Evolutionary conservation across 208 protist genomes (phyloP), one percentile per base, ranked within the genome.

Genomic region (Trypanosoma lewisi): DNA sequence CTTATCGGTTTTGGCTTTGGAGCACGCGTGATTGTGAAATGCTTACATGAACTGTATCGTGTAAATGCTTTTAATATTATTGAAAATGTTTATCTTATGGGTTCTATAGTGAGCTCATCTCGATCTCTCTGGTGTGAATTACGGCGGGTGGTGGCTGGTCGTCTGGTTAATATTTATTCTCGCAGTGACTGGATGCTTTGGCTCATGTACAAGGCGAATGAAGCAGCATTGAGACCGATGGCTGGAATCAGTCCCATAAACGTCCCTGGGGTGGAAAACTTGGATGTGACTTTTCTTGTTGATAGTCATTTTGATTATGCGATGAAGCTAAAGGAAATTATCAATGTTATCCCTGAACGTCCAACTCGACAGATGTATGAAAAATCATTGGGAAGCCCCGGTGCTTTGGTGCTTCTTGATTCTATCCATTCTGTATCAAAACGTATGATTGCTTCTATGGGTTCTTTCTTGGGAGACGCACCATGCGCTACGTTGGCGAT

Each of bases 1-100:
- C 77, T 97, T 19, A 66, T 96, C 33, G 93, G 89, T 39, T 94
- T 91, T 67, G 89, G 86, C 68, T 90, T 94, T 47, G 93, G 93
- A 11, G 73, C 80, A 30, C 74, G 75, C 5, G 88, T 96, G 27
- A 87, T 97, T 58, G 85, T 78, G 17, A 77, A 95, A 48, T 95
- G 87, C 52, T 77, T 96, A 52, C 55, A 57, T 5, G 85, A 86
- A 75, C 75, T 97, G 34, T 55, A 82, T 25, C 64, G 71, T 47
- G 69, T 78, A 28, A 49, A 80, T 41, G 81, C 79, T 9, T 81
- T 80, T 41, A 75, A 75, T 28, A 62, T 97, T 9, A 81, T 97
- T 21, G 88, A 97, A 52, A 90, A 93, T 63, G 89, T 86, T 31
- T 93, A 88, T 70, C 64, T 97, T 27, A 61, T 96, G 19, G 93